Base-by-base conservation (phyloP, 2,329 filamentous ascomycete genomes). In the Metarhizium guizhouense region DNA sequence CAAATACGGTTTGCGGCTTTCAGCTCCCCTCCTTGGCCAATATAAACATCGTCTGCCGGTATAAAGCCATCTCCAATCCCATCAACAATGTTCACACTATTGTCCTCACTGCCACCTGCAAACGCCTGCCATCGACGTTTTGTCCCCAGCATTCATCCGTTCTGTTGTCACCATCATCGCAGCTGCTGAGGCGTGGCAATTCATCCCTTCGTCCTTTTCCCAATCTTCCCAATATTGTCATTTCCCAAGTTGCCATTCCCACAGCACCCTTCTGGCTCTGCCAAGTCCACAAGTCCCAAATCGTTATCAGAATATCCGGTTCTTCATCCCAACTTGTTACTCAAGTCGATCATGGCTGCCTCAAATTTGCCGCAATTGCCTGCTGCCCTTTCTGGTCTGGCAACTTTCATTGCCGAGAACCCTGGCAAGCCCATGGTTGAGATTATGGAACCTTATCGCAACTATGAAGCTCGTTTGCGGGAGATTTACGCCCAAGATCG, bases 401-500 rank as follows among this genome's bases (percentile, higher is more conserved):
- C 70, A 43, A 72, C 66, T 55, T 80, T 88, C 67, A 75, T 89
- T 56, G 72, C 76, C 13, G 70, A 76, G 55, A 74, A 85, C 58
- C 72, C 77, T 6, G 70, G 79, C 30, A 78, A 71, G 54, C 71
- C 81, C 1, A 73, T 90, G 60, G 59, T 67, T 6, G 75, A 86
- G 38, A 73, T 90, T 53, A 68, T 90, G 55, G 72, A 78, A 52
- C 87, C 87, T 0, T 90, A 83, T 69, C 82, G 85, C 65, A 69
- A 79, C 54, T 89, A 85, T 61, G 87, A 91, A 67, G 76, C 81
- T 50, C 76, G 80, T 57, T 73, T 90, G 53, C 82, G 87, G 48
- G 78, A 85, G 59, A 64, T 86, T 18, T 90, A 84, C 63, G 86
- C 87, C 42, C 87, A 90, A 64, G 77, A 87, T 51, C 83, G 83